Evolutionary conservation across 306 rosid genomes (phyloP), one percentile per base, ranked within the genome.

Genomic region (Argentina anserina): DNA sequence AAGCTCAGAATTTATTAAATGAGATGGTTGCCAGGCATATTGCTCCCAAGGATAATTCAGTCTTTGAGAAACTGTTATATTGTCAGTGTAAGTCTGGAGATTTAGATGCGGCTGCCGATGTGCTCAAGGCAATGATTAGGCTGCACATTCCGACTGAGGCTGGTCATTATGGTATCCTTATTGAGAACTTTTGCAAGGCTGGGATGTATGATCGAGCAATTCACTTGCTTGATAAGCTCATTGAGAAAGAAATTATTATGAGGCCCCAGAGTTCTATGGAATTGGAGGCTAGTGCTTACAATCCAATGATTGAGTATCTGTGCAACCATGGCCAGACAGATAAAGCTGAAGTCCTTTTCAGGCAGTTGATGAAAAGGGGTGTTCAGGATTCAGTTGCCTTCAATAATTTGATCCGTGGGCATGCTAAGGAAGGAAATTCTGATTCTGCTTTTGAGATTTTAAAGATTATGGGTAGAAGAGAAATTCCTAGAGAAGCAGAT

Each of bases 331-430:
- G 97, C 52, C 72, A 81, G 75, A 87, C 98, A 0, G 80, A 39
- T 46, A 94, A 89, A 72, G 98, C 98, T 3, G 98, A 91, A 65
- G 83, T 62, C 0, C 83, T 94, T 74, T 88, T 89, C 76, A 84
- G 96, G 65, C 97, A 94, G 82, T 73, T 94, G 71, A 61, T 94
- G 95, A 94, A 94, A 75, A 91, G 75, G 84, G 97, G 97, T 69
- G 83, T 88, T 28, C 82, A 76, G 80, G 92, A 94, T 80, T 77
- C 97, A 4, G 80, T 65, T 75, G 96, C 95, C 41, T 91, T 91
- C 65, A 89, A 94, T 65, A 91, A 79, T 82, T 84, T 94, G 85
- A 79, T 94, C 60, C 78, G 84, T 0, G 96, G 95, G 29, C 95
- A 94, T 77, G 85, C 97, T 3, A 94, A 85, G 75, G 98, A 94